phyloP scores from a whole-genome alignment of 1,284 basidiomycete genomes.

The Ganoderma leucocontextum region DNA sequence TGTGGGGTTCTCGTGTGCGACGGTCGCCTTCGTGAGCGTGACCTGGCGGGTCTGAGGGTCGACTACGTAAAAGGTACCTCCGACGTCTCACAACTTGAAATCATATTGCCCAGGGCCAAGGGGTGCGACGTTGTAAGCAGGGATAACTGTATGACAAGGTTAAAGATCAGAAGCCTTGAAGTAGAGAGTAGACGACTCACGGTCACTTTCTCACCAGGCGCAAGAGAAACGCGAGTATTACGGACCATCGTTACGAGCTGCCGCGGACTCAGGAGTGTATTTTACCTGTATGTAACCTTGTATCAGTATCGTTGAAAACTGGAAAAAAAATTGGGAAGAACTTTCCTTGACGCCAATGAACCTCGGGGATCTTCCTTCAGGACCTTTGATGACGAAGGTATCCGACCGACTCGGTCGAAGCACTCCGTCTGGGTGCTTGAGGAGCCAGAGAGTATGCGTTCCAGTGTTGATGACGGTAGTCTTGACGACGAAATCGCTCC shows the following conservation, averaged over 20 bases:
- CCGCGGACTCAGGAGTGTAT: not conserved
- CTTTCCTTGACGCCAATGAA: not conserved
- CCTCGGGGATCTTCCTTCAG: not conserved
- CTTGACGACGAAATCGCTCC: not conserved
- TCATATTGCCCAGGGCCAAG: not conserved
- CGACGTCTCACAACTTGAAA: not conserved
- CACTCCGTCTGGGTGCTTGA: not conserved
- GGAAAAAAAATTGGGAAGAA: not conserved
- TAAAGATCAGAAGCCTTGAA: not conserved
- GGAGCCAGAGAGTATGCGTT: not conserved
- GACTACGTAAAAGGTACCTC: not conserved
- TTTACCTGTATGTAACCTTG: not conserved
- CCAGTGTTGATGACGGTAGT: not conserved
- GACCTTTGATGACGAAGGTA: not conserved
- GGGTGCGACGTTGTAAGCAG: not conserved
- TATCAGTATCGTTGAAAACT: not conserved
- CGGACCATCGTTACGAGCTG: not conserved
- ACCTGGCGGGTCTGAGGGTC: not conserved
- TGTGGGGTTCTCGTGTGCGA: not conserved
- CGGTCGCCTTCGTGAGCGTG: not conserved
- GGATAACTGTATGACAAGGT: not conserved
- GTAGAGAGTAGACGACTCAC: not conserved
- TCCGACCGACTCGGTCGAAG: conserved; percentile 2
- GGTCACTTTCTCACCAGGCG: not conserved
- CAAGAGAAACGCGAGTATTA: not conserved